These are phyloP conservation scores for Penicillium lividum DNA, from an alignment of 495 filamentous ascomycete species.

Conservation along the genomic window DNA sequence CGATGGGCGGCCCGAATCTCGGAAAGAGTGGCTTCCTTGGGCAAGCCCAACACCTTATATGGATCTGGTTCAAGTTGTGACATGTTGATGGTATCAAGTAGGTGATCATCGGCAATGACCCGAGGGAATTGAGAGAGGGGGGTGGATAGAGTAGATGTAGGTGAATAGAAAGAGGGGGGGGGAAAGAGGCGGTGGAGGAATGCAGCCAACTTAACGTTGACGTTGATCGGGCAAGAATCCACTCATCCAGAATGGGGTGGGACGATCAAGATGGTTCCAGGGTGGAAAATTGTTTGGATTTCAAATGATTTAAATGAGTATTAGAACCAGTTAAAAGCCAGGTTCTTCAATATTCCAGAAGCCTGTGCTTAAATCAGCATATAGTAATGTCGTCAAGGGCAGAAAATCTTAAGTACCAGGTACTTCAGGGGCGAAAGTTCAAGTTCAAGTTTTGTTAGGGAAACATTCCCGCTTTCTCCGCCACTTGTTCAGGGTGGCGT, in stretches of 20 bases:
- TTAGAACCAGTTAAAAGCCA: background rate
- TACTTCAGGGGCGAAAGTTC: background rate
- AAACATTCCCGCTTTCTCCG: background rate
- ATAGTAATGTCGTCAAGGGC: background rate
- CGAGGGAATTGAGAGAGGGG: constrained; percentile 8
- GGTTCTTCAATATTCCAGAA: constrained; percentile 3
- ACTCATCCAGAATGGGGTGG: constrained; percentile 26
- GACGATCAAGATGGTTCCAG: constrained; percentile 16
- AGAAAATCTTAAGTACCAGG: background rate
- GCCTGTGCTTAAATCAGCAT: background rate
- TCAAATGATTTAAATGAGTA: background rate
- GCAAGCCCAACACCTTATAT: constrained; percentile 77
- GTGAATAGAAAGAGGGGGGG: constrained; percentile 18
- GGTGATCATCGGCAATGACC: constrained; percentile 14
- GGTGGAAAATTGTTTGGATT: background rate
- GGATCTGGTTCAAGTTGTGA: constrained; percentile 69
- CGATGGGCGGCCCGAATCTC: constrained; percentile 82
- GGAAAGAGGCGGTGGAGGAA: constrained; percentile 24
- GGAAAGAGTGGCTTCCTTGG: constrained; percentile 68
- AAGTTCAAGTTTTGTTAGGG: background rate
- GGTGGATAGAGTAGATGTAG: constrained; percentile 17
- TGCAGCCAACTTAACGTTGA: constrained; percentile 18
- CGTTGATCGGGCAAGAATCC: constrained; percentile 20
- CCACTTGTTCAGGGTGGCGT: background rate
- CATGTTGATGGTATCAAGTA: constrained; percentile 48